Evolutionary conservation across 257 asterid genomes (phyloP), one percentile per base, ranked within the genome.

Genomic region (Fraxinus cuspidata): DNA sequence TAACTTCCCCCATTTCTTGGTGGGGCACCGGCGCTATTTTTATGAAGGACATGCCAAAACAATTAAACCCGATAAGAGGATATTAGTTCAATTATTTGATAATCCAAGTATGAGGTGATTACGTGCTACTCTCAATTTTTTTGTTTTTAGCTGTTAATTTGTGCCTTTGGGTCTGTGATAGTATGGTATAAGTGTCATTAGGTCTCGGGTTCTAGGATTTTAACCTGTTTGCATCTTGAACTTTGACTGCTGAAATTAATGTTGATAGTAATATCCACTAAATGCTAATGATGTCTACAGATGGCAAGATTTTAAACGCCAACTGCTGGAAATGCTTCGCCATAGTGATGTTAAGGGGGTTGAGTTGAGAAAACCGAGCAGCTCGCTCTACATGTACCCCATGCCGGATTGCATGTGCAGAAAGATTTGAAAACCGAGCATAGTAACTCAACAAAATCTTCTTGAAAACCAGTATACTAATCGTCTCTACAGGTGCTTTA

Each of bases 391-490:
- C 87, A 92, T 91, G 83, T 85, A 83, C 81, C 98, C 98, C 15
- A 90, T 89, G 96, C 98, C 99, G 1, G 97, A 95, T 78, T 95
- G 99, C 89, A 93, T 95, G 99, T 93, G 98, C 75, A 84, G 87
- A 71, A 91, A 80, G 90, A 88, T 28, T 34, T 71, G 10, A 82
- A 37, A 77, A 47, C 47, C 70, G 90, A 87, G 51, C 70, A 78
- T 64, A 83, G 86, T 83, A 91, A 85, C 89, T 76, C 83, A 23
- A 84, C 92, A 44, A 77, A 85, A 83, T 77, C 81, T 44, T 66
- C 80, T 64, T 87, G 77, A 75, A 71, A 72, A 68, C 21, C 56
- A 76, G 65, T 71, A 82, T 37, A 69, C 77, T 53, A 63, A 67
- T 75, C 29, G 56, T 28, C 44, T 77, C 40, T 37, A 56, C 25